Base-by-base conservation (phyloP, 768 basidiomycete species). In the Calocybe cyanea region DNA sequence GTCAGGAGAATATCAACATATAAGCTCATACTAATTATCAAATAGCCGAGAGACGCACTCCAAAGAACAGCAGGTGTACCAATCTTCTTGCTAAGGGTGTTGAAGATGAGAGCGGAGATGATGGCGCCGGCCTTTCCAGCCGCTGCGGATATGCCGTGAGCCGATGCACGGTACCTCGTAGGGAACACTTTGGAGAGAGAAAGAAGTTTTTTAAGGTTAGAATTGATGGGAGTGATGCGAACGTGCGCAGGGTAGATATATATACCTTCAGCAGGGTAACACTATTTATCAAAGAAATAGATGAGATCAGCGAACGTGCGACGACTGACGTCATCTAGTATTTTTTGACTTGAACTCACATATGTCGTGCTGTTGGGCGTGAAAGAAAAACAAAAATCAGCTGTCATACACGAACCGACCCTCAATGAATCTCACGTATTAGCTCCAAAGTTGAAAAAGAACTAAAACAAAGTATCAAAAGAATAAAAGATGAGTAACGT, bases 401-500 rank as follows among this genome's bases (percentile, higher is more conserved):
- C n/a, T n/a, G n/a, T n/a, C n/a, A n/a, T n/a, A n/a, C n/a, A n/a
- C n/a, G n/a, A n/a, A n/a, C n/a, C n/a, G n/a, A n/a, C n/a, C n/a
- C n/a, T n/a, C n/a, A n/a, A n/a, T n/a, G n/a, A 24, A 15, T 63
- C 78, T 52, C 57, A 81, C 74, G 78, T 67, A 57, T 87, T 87
- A 2, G 84, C 82, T 15, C 87, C 86, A 55, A 87, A 89, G 67
- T 88, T 87, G 72, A 87, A 87, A 72, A 87, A 86, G 69, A 86
- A 86, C 70, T 81, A n/a, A n/a, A n/a, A n/a, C n/a, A n/a, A n/a
- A n/a, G n/a, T n/a, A n/a, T n/a, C n/a, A n/a, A n/a, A n/a, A n/a
- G n/a, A 49, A 0, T 37, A 15, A 25, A 57, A 47, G 8, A 19
- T 8, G 21, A 10, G 15, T 35, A 35, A 38, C 20, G 2, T 17